Base-by-base conservation (phyloP, 768 basidiomycete genomes). In the Fibroporia radiculosa region DNA sequence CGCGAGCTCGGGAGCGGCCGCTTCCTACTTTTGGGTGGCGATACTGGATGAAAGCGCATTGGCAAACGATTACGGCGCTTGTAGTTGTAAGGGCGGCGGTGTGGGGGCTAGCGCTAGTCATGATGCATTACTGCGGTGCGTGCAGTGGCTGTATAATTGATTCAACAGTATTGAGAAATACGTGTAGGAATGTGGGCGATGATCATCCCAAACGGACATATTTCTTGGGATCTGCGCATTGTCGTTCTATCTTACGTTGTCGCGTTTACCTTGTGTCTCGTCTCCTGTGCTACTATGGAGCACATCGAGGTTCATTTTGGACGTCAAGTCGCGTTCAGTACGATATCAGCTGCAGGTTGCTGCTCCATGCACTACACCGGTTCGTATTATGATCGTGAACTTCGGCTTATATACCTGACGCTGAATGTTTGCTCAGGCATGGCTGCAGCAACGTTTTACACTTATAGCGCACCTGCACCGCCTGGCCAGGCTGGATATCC, bases 301-400 rank as follows among this genome's bases (percentile, higher is more conserved):
- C 59, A 58, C 43, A 61, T 61, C 57, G 59, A 61, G 46, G 49
- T 55, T 3, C 53, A 61, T 35, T 53, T 61, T 19, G 53, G 48
- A 2, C 57, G 55, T 0, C 59, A 61, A 40, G 48, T 61, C 14
- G 44, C 48, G 0, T 58, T 61, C 47, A 61, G 59, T 33, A 58
- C 59, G 6, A 51, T 61, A 26, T 57, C 57, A 3, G 44, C 59
- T 10, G 1, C 49, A 11, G 59, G 59, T 0, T 49, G 50, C 14
- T 58, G 54, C 27, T 57, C 56, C 0, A 61, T 61, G 59, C 59
- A 61, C 29, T 61, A 58, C 35, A 61, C 59, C 11, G 59, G 59
- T 61, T n/a, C n/a, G 53, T 22, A 32, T 38, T 33, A 6, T 13
- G 14, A 12, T n/a, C 32, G 7, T 44, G 12, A 3, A 6, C 4